These are phyloP conservation scores for Cardamine occulta DNA, from an alignment of 345 rosid species.

Conservation along the genomic window DNA sequence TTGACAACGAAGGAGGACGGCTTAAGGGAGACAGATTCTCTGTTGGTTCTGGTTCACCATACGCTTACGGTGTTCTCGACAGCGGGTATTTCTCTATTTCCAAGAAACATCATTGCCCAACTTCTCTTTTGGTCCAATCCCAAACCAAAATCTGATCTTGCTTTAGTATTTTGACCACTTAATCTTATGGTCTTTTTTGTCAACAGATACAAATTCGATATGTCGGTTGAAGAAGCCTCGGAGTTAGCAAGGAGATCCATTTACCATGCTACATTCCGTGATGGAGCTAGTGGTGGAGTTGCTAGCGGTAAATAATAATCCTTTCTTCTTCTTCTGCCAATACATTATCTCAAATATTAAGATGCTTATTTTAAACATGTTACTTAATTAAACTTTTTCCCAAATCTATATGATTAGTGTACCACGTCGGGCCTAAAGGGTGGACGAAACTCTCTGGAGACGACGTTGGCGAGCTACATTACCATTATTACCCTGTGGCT, in stretches of 20 bases:
- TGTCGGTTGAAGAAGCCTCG: conserved; percentile 87
- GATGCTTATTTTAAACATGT: not conserved
- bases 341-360: not conserved
- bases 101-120: not conserved
- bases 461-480: conserved; percentile 91
- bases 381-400: not conserved
- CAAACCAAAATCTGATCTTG: not conserved
- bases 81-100: conserved; percentile 57
- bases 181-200: not conserved
- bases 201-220: conserved; percentile 68
- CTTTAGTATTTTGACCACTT: not conserved
- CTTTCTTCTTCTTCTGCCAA: conserved; percentile 4
- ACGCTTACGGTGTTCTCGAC: conserved; percentile 93
- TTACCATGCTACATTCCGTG: conserved; percentile 95
- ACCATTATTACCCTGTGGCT: conserved; percentile 66
- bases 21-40: conserved; percentile 87
- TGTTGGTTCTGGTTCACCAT: conserved; percentile 98
- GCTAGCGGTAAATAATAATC: conserved; percentile 71
- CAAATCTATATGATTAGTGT: conserved; percentile 54
- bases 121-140: not conserved
- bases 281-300: conserved; percentile 98
- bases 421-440: conserved; percentile 83
- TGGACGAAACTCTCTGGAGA: conserved; percentile 95
- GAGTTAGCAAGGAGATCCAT: conserved; percentile 92
- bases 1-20: conserved; percentile 97